Conservation (phyloP, 2,329 filamentous ascomycete species). For the Balansia obtecta region DNA sequence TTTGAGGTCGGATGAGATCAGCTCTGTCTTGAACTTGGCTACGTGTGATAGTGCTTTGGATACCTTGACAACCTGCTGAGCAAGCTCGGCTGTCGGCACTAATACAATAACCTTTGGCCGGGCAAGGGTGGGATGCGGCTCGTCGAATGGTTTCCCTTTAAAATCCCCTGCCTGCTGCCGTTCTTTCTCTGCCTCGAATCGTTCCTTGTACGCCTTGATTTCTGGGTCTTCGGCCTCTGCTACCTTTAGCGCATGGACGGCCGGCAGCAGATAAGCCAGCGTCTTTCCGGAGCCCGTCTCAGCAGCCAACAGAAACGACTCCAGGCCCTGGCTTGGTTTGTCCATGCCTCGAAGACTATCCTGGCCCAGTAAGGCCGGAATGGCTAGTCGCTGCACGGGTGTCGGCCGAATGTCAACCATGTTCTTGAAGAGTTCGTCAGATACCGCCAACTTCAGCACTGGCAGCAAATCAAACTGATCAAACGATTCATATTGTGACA, state of each 20-base stretch:
- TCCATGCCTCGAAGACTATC: constrained; percentile 18
- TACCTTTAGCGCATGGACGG: constrained; percentile 73
- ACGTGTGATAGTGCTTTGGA: constrained; percentile 74
- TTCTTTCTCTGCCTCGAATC: constrained; percentile 41
- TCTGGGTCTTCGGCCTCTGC: constrained; percentile 51
- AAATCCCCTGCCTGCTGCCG: constrained; percentile 40
- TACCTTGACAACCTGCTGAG: constrained; percentile 71
- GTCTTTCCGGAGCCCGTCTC: constrained; percentile 98
- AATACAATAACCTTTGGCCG: constrained; percentile 76
- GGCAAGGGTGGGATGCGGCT: constrained; percentile 60
- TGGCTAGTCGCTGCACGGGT: constrained; percentile 78
- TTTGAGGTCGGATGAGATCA: constrained; percentile 67
- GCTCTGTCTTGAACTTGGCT: constrained; percentile 74
- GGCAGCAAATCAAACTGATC: constrained; percentile 69
- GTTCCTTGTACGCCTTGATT: constrained; percentile 44
- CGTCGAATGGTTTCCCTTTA: constrained; percentile 53
- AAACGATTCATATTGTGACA: constrained; percentile 62
- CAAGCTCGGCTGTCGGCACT: constrained; percentile 84
- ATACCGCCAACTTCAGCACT: constrained; percentile 56
- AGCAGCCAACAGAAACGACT: constrained; percentile 68
- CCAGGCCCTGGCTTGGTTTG: constrained; percentile 26
- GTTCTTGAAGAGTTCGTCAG: constrained; percentile 59
- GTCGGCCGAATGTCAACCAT: constrained; percentile 70
- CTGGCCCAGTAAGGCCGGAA: constrained; percentile 64
- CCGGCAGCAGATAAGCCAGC: constrained; percentile 77